Base-by-base conservation (phyloP, 108 stramenopile genomes). In the Pseudonitzschia pungens region DNA sequence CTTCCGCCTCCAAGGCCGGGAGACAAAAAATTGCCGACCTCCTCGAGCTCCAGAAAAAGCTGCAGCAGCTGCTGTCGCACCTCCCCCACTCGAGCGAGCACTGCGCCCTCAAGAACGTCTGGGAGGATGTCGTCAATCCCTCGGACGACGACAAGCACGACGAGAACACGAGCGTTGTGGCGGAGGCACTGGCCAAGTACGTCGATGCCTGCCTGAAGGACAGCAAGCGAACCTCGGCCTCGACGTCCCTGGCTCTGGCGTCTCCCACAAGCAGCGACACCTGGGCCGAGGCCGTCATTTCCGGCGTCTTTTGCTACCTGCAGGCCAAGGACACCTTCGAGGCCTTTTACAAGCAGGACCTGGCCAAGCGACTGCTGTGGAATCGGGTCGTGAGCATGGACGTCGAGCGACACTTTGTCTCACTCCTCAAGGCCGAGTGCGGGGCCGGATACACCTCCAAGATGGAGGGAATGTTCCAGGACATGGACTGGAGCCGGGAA, bases 391-490 rank as follows among this genome's bases (percentile, higher is more conserved):
- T 94, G 22, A 83, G 81, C 45, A 83, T 89, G 72, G 96, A 98
- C 71, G 73, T 93, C 64, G 99, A 99, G 81, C 84, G 84, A n/a
- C 77, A 86, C 36, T 93, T 98, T 78, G 84, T 98, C 60, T 84
- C 87, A n/a, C 86, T 95, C 64, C 86, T 99, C 59, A 98, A 99
- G 85, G 85, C 92, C 21, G 99, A 99, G 79, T 99, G 99, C 75
- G 99, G 99, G 8, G 77, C 89, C n/a, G 92, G 86, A 4, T 99
- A 96, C 78, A 99, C 98, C n/a, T 87, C 91, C 66, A 98, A 98
- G 76, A 94, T 99, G 88, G 99, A 99, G 74, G 99, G 99, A 21
- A 99, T 99, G 99, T 99, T 99, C 78, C 93, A 92, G 75, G 99
- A 99, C 83, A 95, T 98, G 76, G 97, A 96, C 41, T 86, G 96